A percentile compares a stretch with the other conserved stretches of the same genome.
Evolutionary conservation across 352 stramenopile species (phyloP).

Genomic region (Pythium aquatile): DNA sequence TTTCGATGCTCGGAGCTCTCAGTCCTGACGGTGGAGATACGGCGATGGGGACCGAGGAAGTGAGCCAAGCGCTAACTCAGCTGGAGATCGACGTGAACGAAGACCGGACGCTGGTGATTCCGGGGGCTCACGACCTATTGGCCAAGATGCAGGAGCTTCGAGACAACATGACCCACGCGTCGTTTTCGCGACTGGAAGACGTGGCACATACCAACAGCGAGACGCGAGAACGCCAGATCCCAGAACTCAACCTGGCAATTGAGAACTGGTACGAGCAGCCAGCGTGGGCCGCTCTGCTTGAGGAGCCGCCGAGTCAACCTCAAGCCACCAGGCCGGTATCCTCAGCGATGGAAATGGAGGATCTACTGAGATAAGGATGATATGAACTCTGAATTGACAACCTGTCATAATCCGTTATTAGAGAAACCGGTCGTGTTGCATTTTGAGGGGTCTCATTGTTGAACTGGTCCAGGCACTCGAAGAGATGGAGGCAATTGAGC

Average conservation of each 20-base stretch:
- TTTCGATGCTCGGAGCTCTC: slow-evolving; percentile 22
- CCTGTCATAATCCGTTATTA: background rate
- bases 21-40: background rate
- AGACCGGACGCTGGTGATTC: slow-evolving; percentile 21
- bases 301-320: background rate
- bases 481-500: slow-evolving; percentile 25
- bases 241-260: slow-evolving; percentile 26
- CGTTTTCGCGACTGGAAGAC: slow-evolving; percentile 30
- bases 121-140: slow-evolving; percentile 14
- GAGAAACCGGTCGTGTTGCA: slow-evolving; percentile 2
- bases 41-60: background rate
- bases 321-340: background rate
- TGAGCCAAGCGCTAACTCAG: slow-evolving; percentile 6
- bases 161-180: slow-evolving; percentile 18
- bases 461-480: slow-evolving; percentile 13
- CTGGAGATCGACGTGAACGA: slow-evolving; percentile 27
- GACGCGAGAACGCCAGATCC: slow-evolving; percentile 21
- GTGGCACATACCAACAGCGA: slow-evolving; percentile 29
- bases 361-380: slow-evolving; percentile 27
- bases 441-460: slow-evolving; percentile 5
- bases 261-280: slow-evolving; percentile 39
- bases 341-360: slow-evolving; percentile 2
- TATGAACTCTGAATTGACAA: slow-evolving; percentile 17
- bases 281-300: slow-evolving; percentile 26
- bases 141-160: slow-evolving; percentile 12